Evolutionary conservation across 495 filamentous ascomycete genomes (phyloP), one percentile per base, ranked within the genome.

Genomic region (Penicillium crystallinum): DNA sequence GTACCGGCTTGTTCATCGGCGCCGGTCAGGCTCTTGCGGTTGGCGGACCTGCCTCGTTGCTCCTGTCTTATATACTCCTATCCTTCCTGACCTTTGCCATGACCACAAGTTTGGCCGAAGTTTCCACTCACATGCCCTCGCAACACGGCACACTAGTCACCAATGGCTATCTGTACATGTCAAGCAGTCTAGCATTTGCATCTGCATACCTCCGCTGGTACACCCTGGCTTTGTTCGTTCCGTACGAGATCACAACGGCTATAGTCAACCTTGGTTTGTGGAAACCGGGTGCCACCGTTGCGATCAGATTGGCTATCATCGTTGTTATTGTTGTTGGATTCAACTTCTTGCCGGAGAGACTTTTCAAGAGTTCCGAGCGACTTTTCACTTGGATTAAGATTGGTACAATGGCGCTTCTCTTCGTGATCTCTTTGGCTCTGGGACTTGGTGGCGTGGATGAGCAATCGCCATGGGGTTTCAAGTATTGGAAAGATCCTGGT

Each of bases 251-350:
- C 39, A 86, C 92, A 33, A 84, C 89, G 2, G 90, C 89, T 19
- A 85, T 90, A 52, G 83, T 96, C 49, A 95, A 88, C 23, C 83
- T 95, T 46, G 75, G 83, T 15, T 86, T 86, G 63, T 97, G 90
- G 91, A 79, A 85, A 33, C 64, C 71, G 4, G 33, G 69, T 6
- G 46, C 84, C 22, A 78, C 77, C 23, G 78, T 86, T 45, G 82
- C 83, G 27, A 77, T 87, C 18, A 92, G 86, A 66, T 79, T 95
- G 41, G 77, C 79, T 11, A 69, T 92, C 47, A 87, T 92, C 66
- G 80, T 85, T n/a, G 14, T 77, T 6, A 58, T 83, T 21, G 86
- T 93, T 46, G 69, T 91, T 34, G 58, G 65, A 11, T 87, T 89
- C 70, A 96, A 96, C 64, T 69, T 91, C 37, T 83, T 90, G 41